phyloP scores from a whole-genome alignment of 768 basidiomycete genomes.

The Tubosaeta sp. region DNA sequence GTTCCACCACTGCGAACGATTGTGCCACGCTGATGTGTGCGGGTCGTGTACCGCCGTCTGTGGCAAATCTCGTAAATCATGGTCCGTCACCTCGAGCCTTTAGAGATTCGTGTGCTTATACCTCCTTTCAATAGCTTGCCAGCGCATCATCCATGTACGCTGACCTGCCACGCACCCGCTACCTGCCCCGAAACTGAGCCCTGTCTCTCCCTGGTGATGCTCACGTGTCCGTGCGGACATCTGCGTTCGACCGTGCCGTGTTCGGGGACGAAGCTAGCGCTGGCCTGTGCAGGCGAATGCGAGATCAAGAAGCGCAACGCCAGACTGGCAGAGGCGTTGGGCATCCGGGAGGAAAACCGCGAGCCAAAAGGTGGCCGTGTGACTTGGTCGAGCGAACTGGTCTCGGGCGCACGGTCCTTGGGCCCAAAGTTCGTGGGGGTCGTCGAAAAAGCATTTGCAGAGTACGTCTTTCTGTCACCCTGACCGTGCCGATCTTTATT shows the following conservation, averaged over 20 bases:
- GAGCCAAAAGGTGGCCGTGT: slow-evolving; percentile 35
- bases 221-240: slow-evolving; percentile 82
- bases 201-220: slow-evolving; percentile 61
- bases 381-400: slow-evolving; percentile 60
- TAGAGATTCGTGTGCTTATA: background rate
- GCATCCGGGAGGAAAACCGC: slow-evolving; percentile 59
- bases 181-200: slow-evolving; percentile 77
- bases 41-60: slow-evolving; percentile 74
- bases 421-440: slow-evolving; percentile 67
- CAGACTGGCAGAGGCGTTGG: slow-evolving; percentile 84
- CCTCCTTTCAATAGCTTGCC: slow-evolving; percentile 46
- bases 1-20: slow-evolving; percentile 79
- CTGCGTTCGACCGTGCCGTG: slow-evolving; percentile 72
- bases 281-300: slow-evolving; percentile 85
- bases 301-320: slow-evolving; percentile 82
- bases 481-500: background rate
- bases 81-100: slow-evolving; percentile 43
- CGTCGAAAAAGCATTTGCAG: slow-evolving; percentile 79
- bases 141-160: slow-evolving; percentile 68
- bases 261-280: slow-evolving; percentile 41
- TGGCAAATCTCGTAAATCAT: slow-evolving; percentile 82
- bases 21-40: slow-evolving; percentile 82
- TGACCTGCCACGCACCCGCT: slow-evolving; percentile 84
- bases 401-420: slow-evolving; percentile 45
- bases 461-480: slow-evolving; percentile 45